These are phyloP conservation scores for Telopea speciosissima DNA, from an alignment of 177 flowering plant species.

Conservation along the genomic window DNA sequence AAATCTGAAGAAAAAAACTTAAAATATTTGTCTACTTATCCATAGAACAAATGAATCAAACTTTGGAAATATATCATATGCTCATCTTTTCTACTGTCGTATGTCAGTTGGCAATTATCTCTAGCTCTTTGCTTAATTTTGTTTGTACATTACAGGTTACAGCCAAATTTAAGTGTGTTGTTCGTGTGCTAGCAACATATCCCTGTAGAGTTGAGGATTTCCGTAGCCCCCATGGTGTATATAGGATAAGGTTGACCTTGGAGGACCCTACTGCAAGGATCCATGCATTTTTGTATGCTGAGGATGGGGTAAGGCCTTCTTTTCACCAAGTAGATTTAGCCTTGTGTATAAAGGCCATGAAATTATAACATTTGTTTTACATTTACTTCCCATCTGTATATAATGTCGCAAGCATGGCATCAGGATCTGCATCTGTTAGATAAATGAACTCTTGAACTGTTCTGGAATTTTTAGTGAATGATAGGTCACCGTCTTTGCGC, in stretches of 20 bases:
- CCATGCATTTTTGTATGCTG: constrained; percentile 58
- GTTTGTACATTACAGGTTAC: constrained; percentile 37
- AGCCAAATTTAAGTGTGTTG: constrained; percentile 63
- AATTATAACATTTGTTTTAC: neutral
- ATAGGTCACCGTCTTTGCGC: too few species aligned
- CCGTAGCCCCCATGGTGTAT: constrained; percentile 36
- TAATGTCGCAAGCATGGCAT: neutral
- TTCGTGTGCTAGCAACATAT: constrained; percentile 51
- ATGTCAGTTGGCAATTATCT: neutral
- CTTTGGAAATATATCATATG: too few species aligned
- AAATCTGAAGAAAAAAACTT: too few species aligned
- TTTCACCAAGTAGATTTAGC: too few species aligned
- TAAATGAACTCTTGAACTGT: too few species aligned
- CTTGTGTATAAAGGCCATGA: neutral
- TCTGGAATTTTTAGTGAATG: too few species aligned
- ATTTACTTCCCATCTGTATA: neutral
- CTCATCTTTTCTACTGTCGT: neutral
- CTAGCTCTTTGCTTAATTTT: neutral
- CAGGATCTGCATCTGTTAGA: neutral
- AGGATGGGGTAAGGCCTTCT: constrained; percentile 61
- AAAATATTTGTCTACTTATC: too few species aligned
- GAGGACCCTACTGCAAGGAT: constrained; percentile 88
- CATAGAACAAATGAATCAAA: too few species aligned
- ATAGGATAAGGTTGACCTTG: constrained; percentile 58
- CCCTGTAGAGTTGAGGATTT: constrained; percentile 60